phyloP scores from a whole-genome alignment of 371 early-diverging fungal genomes.

The Haplosporangium sp. region DNA sequence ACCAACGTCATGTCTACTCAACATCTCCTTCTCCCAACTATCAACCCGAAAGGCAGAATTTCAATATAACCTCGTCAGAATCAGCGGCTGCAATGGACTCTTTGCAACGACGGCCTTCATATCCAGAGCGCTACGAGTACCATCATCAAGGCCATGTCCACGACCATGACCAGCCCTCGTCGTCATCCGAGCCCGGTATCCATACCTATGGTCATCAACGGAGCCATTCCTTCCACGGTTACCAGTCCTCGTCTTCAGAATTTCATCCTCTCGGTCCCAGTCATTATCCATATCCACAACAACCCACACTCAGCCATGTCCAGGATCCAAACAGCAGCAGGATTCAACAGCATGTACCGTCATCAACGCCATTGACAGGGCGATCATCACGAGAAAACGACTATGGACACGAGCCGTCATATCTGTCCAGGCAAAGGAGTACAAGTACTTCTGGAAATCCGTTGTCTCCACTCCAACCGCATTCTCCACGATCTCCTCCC shows the following conservation, averaged over 20 bases:
- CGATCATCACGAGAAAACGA: not conserved
- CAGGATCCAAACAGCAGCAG: not conserved
- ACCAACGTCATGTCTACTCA: constrained; percentile 3
- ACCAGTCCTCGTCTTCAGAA: constrained; percentile 76
- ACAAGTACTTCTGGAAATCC: not conserved
- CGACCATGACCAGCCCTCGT: not conserved
- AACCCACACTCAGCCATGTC: not conserved
- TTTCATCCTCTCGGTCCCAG: constrained; percentile 41
- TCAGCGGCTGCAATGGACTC: no score
- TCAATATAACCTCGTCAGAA: no score
- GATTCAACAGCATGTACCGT: not conserved
- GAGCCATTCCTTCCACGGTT: constrained; percentile 56
- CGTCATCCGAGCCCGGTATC: not conserved
- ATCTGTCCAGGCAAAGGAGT: not conserved
- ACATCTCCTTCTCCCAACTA: constrained; percentile 1
- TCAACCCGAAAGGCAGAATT: constrained; percentile 1
- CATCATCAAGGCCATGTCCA: no score
- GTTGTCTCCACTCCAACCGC: constrained; percentile 5
- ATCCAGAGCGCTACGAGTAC: constrained; percentile 5
- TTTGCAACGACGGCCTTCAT: constrained; percentile 8
- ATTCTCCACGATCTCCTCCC: constrained; percentile 10
- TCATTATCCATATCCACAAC: constrained; percentile 11
- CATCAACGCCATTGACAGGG: not conserved
- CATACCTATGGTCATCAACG: constrained; percentile 17
- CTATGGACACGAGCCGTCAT: not conserved